Evolutionary conservation across 495 filamentous ascomycete genomes (phyloP).

Genomic region (Pseudomonodictys pantanalensis): DNA sequence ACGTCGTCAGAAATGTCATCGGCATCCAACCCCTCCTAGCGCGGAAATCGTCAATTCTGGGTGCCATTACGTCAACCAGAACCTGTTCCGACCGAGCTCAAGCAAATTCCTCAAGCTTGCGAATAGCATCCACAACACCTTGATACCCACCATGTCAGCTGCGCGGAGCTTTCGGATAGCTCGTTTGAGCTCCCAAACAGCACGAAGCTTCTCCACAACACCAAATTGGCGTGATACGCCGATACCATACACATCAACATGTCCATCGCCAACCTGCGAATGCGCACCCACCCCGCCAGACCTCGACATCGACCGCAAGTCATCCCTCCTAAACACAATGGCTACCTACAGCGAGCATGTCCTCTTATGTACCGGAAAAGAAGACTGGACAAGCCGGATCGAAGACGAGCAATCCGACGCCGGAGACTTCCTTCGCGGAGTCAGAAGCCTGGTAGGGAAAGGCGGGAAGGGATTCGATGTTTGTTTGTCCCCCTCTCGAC

Average conservation of each 20-base stretch:
- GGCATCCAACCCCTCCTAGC: too few relatives aligned
- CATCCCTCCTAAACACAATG: constrained; percentile 69
- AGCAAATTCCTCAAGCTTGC: too few relatives aligned
- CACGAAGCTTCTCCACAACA: neutral
- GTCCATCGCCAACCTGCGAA: constrained; percentile 68
- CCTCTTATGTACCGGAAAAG: constrained; percentile 72
- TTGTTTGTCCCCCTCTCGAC: constrained; percentile 39
- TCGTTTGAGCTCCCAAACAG: neutral
- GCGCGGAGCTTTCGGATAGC: neutral
- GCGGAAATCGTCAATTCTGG: too few relatives aligned
- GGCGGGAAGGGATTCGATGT: constrained; percentile 71
- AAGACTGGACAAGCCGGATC: constrained; percentile 74
- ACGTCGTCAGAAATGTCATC: too few relatives aligned
- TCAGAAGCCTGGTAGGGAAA: constrained; percentile 65
- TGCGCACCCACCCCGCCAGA: constrained; percentile 66
- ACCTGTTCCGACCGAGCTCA: too few relatives aligned
- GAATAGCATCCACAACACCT: too few relatives aligned
- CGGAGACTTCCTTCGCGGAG: constrained; percentile 63
- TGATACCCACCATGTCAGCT: too few relatives aligned
- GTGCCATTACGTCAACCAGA: too few relatives aligned
- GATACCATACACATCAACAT: constrained; percentile 39
- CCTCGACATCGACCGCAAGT: constrained; percentile 71
- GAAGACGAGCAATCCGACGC: constrained; percentile 57
- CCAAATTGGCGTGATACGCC: too few relatives aligned
- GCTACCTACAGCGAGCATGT: constrained; percentile 78